Conservation (phyloP, 2,329 filamentous ascomycete species). For the Lojkania enalia region DNA sequence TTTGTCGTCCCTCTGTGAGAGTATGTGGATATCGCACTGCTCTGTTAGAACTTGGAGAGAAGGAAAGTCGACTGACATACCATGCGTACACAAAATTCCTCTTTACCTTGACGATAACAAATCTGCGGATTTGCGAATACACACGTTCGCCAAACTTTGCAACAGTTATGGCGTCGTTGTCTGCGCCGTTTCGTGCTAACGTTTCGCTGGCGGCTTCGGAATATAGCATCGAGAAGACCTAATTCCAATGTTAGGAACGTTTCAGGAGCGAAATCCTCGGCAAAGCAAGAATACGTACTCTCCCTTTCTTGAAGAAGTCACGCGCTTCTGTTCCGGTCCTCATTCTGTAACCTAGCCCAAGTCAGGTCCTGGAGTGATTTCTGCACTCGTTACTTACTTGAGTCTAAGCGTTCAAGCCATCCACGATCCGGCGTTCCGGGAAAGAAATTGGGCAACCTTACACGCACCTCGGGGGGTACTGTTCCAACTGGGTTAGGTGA, state of each 20-base stretch:
- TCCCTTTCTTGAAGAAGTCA: slow-evolving; percentile 22
- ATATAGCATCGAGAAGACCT: slow-evolving; percentile 30
- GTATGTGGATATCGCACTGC: slow-evolving; percentile 49
- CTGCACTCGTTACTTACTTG: slow-evolving; percentile 4
- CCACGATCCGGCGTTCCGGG: not conserved
- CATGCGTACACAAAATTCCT: slow-evolving; percentile 29
- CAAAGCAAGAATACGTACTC: slow-evolving; percentile 4
- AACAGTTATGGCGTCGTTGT: slow-evolving; percentile 14
- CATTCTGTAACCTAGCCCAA: no score
- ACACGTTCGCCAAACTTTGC: slow-evolving; percentile 18
- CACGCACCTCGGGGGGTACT: no score
- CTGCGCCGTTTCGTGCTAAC: not conserved
- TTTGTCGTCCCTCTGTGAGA: slow-evolving; percentile 42
- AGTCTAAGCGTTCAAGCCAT: not conserved
- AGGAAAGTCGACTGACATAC: slow-evolving; percentile 10
- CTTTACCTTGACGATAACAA: slow-evolving; percentile 25
- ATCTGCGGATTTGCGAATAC: slow-evolving; percentile 31
- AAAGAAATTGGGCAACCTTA: not conserved
- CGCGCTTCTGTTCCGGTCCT: slow-evolving; percentile 16
- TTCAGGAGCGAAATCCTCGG: not conserved
- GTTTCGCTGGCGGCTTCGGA: slow-evolving; percentile 17
- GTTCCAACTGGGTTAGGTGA: no score
- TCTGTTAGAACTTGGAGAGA: not conserved
- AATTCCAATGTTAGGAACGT: not conserved
- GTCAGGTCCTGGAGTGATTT: no score